Base-by-base conservation (phyloP, 140 eudicot genomes). In the Anethum foeniculum region DNA sequence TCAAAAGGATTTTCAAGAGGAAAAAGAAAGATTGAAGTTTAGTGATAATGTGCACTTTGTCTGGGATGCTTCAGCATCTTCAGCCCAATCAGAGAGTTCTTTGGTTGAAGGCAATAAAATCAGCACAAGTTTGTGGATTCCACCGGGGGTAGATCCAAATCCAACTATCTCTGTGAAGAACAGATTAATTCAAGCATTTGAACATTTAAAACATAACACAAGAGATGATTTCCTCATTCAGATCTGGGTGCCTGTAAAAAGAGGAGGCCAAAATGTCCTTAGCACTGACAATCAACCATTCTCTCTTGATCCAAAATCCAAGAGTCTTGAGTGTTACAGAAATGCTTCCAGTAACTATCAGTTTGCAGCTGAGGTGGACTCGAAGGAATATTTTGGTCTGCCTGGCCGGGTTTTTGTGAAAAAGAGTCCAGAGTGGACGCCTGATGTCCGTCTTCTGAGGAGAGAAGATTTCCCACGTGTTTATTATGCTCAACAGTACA, bases 381-480 rank as follows among this genome's bases (percentile, higher is more conserved):
- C 96, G 4, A 83, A 79, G 19, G 94, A 92, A 79, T 48, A 43
- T 21, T 76, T 84, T 38, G 94, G 98, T 47, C 76, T 94, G 75
- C 98, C 97, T 43, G 88, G 94, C 65, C 86, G 87, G 21, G 97
- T 90, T 84, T 94, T 90, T 88, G 80, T 89, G 81, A 89, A 88
- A 43, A 87, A 85, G 79, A 84, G 85, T 52, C 98, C 98, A 1
- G 90, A 85, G 2, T 94, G 91, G 86, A 81, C 88, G 16, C 89
- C 94, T 16, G 92, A 92, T 83, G 91, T 92, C 80, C 91, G 80
- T 16, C 81, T 85, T 49, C 80, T 79, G 64, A 84, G 77, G 77
- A 83, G 82, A 52, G 94, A 82, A 44, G 90, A 89, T 44, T 92
- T 89, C 65, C 91, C 97, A 7, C 94, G 98, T 16, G 80, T 83